Evolutionary conservation across 1,284 basidiomycete species (phyloP), one percentile per base, ranked within the genome.

Genomic region (Cryptococcus sp.): DNA sequence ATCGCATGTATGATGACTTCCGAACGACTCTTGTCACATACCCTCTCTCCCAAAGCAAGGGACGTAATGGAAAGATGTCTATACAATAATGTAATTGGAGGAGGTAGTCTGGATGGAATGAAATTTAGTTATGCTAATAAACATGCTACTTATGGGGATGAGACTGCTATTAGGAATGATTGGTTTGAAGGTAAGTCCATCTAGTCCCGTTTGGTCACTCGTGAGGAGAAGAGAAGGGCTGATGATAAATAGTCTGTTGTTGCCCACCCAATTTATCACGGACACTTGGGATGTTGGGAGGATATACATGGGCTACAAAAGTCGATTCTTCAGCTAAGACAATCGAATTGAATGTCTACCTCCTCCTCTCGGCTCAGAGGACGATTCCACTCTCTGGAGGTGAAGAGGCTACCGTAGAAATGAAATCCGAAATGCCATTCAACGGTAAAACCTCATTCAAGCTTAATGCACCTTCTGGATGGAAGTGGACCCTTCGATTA

Each of bases 1-100:
- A 62, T 62, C 53, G 57, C 57, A 11, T 52, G 50, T 16, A 62
- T 62, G 60, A 62, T 62, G 60, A 51, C 49, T n/a, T 37, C 48
- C 51, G 60, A 62, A 48, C 47, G 60, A 24, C 31, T 62, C 11
- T 49, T 62, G 21, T 49, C 43, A 9, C 55, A 57, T 45, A 25
- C 36, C 5, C 34, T 55, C 10, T 45, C 52, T 37, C 51, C 40
- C 9, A 55, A 56, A 48, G 55, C 47, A 4, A 49, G 60, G 10
- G 57, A 59, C 40, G 52, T 54, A 3, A 21, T 62, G 34, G 60
- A 62, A 42, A 43, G 46, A 19, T 59, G 57, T 41, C 43, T 62
- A 19, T 49, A 50, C 46, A 62, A 62, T 37, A 52, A 49, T 21
- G 60, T 59, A 23, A 37, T 62, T 4, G 57, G 60, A 18, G 60